A percentile compares a stretch with the other conserved stretches of the same genome.
phyloP scores from a whole-genome alignment of 148 eudicot species.

The Cornus kousa region DNA sequence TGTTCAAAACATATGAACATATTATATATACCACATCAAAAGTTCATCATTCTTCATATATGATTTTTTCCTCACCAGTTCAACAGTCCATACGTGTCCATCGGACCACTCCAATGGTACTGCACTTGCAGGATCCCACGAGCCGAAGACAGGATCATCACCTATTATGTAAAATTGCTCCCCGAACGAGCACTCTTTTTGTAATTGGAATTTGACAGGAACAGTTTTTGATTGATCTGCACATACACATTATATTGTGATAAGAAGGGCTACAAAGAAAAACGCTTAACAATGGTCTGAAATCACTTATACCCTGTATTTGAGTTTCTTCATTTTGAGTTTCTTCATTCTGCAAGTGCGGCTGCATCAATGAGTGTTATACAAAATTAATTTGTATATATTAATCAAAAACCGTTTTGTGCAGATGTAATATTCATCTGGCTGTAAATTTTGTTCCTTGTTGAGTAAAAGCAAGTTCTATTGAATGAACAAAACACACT shows the following conservation, averaged over 20 bases:
- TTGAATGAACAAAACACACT: too few species aligned
- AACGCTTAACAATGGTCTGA: neutral
- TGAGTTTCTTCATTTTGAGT: conserved; percentile 19
- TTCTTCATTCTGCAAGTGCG: conserved; percentile 11
- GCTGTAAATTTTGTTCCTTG: too few species aligned
- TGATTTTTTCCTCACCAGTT: conserved; percentile 38
- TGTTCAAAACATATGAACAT: conserved; percentile 15
- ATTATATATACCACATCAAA: neutral
- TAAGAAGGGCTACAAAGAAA: neutral
- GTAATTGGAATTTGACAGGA: conserved; percentile 46
- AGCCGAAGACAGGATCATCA: conserved; percentile 48
- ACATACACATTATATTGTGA: conserved; percentile 4
- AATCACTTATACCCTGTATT: conserved; percentile 9
- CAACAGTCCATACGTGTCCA: conserved; percentile 56
- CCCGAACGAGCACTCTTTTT: conserved; percentile 56
- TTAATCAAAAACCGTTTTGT: too few species aligned
- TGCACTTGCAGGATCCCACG: conserved; percentile 53
- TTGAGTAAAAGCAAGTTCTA: too few species aligned
- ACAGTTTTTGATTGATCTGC: conserved; percentile 36
- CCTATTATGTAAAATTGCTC: conserved; percentile 57
- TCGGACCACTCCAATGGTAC: conserved; percentile 63
- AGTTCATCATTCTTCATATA: neutral
- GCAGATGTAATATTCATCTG: too few species aligned
- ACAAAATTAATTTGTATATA: neutral
- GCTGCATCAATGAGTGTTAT: conserved; percentile 5